These are phyloP conservation scores for Microbotryum lychnidis-dioicae DNA, from an alignment of 1,284 basidiomycete species.

Conservation along the genomic window DNA sequence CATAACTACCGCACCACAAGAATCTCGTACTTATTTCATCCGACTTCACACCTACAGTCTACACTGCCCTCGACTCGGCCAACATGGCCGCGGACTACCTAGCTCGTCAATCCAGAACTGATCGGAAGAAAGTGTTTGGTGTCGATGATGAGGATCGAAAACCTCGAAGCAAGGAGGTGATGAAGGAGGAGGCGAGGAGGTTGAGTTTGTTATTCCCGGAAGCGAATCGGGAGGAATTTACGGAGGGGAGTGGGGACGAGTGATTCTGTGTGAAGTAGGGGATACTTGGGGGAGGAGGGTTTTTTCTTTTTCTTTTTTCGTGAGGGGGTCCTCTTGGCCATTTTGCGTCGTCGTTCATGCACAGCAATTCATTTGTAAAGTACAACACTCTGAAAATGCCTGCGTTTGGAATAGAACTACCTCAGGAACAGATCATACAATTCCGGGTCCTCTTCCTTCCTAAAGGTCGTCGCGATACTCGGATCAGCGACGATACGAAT, in stretches of 20 bases:
- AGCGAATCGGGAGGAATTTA: slow-evolving; percentile 10
- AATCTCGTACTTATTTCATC: neutral
- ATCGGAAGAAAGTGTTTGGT: slow-evolving; percentile 10
- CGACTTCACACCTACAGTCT: slow-evolving; percentile 1
- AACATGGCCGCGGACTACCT: slow-evolving; percentile 29
- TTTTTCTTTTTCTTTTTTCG: no score
- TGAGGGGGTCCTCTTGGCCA: no score
- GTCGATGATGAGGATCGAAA: slow-evolving; percentile 55
- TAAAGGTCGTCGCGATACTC: no score
- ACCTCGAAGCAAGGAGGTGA: slow-evolving; percentile 60
- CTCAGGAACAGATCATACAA: no score
- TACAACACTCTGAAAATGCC: no score
- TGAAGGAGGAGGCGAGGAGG: slow-evolving; percentile 67
- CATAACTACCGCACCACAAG: neutral
- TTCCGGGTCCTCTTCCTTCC: no score
- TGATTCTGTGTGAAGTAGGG: neutral
- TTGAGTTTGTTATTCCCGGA: slow-evolving; percentile 37
- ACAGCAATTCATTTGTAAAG: no score
- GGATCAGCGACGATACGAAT: no score
- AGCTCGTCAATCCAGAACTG: neutral
- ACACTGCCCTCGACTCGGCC: slow-evolving; percentile 34
- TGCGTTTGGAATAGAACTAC: no score
- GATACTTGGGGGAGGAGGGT: no score
- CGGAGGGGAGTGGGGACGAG: neutral
- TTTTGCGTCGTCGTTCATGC: no score